Conservation (phyloP, 2,329 filamentous ascomycete genomes). For the Lasiodiplodia sp. region DNA sequence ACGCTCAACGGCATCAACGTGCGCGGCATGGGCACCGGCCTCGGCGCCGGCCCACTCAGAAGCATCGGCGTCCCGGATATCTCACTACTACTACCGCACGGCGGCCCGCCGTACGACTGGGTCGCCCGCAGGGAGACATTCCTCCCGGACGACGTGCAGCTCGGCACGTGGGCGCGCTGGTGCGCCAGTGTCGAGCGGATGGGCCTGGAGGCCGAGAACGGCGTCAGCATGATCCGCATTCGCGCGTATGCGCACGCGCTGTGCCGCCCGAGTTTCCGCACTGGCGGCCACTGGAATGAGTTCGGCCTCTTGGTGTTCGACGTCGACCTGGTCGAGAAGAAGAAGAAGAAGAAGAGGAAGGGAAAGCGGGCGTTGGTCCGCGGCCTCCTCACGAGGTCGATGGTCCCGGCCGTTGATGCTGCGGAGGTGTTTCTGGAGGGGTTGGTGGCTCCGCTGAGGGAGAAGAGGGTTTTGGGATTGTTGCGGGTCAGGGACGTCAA, state of each 20-base stretch:
- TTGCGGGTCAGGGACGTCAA: neutral
- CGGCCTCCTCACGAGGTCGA: neutral
- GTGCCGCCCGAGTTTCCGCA: neutral
- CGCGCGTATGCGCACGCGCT: neutral
- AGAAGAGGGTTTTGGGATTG: neutral
- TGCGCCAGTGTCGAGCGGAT: neutral
- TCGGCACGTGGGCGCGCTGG: neutral
- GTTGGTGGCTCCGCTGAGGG: neutral
- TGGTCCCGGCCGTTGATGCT: neutral
- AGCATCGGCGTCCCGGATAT: neutral
- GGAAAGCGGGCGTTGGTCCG: neutral
- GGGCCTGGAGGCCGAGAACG: neutral
- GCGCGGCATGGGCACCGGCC: neutral
- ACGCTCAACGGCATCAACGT: neutral
- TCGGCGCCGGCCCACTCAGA: neutral
- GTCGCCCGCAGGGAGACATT: neutral
- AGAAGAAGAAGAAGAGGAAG: no score
- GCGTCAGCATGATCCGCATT: neutral
- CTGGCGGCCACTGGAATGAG: neutral
- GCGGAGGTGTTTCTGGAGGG: neutral
- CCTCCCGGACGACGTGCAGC: neutral
- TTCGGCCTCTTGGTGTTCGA: neutral
- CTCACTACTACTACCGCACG: neutral
- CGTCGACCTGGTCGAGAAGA: neutral
- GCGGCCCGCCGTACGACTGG: neutral